Evolutionary conservation across 129 eudicot species (phyloP).

Genomic region (Arctium lappa): DNA sequence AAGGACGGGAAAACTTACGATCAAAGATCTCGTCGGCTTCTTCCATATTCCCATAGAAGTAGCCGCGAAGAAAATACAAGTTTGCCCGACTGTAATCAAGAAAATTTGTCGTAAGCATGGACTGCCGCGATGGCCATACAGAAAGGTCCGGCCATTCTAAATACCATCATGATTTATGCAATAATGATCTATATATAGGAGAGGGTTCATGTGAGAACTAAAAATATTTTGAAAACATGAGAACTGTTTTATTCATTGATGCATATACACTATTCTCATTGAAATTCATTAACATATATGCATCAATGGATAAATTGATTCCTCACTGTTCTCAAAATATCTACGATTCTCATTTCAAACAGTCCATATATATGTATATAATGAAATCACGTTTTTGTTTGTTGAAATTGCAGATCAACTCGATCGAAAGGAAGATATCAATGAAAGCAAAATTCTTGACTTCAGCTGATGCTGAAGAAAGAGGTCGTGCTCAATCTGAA

Average conservation of each 20-base stretch:
- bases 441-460: constrained; percentile 14
- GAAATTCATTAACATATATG: not conserved
- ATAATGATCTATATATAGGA: not conserved
- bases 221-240: too few relatives aligned
- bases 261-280: not conserved
- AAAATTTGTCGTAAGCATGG: constrained; percentile 43
- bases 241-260: not conserved
- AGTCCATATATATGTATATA: not conserved
- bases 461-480: constrained; percentile 17
- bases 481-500: constrained; percentile 32
- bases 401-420: constrained; percentile 43
- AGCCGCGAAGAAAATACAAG: constrained; percentile 34
- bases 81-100: constrained; percentile 53
- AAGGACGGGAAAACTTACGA: constrained; percentile 35
- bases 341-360: not conserved
- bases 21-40: constrained; percentile 38
- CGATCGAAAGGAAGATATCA: constrained; percentile 34
- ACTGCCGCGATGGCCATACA: constrained; percentile 54
- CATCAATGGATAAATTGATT: not conserved
- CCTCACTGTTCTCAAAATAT: not conserved
- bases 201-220: not conserved
- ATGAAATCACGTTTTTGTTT: not conserved
- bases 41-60: constrained; percentile 44
- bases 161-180: not conserved
- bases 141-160: constrained; percentile 50